Conservation (phyloP, 106 monocot genomes). For the Vanilla planifolia region DNA sequence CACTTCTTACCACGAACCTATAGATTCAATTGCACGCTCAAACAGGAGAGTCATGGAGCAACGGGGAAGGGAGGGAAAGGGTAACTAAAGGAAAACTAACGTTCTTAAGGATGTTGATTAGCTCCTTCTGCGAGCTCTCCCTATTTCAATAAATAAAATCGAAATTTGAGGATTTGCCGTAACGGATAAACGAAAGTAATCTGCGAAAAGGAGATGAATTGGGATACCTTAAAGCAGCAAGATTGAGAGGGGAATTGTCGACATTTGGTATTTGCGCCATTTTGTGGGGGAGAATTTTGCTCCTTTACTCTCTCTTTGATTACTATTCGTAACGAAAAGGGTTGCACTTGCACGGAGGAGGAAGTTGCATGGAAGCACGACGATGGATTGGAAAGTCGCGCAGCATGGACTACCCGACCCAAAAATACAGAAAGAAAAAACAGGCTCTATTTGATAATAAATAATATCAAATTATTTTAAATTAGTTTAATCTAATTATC, state of each 20-base stretch:
- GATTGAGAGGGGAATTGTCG: slow-evolving; percentile 80
- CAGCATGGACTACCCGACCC: no score
- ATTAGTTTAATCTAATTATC: no score
- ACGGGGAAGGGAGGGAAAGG: not conserved
- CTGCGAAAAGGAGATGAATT: not conserved
- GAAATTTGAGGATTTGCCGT: not conserved
- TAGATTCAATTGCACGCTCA: slow-evolving; percentile 4
- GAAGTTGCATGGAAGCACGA: no score
- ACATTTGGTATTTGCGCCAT: slow-evolving; percentile 97
- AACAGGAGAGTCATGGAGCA: not conserved
- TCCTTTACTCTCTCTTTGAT: not conserved
- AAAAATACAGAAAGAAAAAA: no score
- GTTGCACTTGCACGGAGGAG: no score
- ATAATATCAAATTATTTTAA: no score
- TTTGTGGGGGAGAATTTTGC: not conserved
- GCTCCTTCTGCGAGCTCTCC: slow-evolving; percentile 92
- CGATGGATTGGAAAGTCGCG: no score
- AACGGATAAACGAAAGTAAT: not conserved
- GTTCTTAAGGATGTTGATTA: slow-evolving; percentile 70
- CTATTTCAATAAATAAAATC: slow-evolving; percentile 24
- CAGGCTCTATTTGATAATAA: no score
- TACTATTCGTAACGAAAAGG: not conserved
- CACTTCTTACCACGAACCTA: slow-evolving; percentile 93
- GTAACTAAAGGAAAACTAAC: slow-evolving; percentile 18
- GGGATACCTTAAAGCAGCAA: slow-evolving; percentile 60